Conservation (phyloP, 2,329 filamentous ascomycete species). For the Cordyceps farinosa region DNA sequence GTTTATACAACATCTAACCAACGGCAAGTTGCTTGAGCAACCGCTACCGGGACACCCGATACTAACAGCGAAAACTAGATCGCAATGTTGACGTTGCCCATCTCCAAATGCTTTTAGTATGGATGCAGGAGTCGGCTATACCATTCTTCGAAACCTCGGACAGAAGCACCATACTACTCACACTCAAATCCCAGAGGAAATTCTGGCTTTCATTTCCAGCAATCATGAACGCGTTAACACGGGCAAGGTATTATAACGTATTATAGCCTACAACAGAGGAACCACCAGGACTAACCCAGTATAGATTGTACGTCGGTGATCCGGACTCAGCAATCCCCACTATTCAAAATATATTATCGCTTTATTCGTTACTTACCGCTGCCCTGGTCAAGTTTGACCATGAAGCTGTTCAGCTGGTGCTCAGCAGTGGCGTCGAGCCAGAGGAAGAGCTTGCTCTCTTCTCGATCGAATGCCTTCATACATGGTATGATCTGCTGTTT, state of each 20-base stretch:
- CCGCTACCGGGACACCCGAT: neutral
- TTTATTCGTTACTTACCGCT: constrained; percentile 12
- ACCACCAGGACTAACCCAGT: neutral
- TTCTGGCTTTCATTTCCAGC: constrained; percentile 9
- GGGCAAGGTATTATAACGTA: neutral
- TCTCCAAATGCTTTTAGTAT: constrained; percentile 35
- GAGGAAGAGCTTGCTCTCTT: neutral
- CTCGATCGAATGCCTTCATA: neutral
- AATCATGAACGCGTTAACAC: neutral
- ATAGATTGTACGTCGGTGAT: neutral
- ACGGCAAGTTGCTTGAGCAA: constrained; percentile 24
- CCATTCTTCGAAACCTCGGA: constrained; percentile 40
- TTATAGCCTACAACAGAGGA: neutral
- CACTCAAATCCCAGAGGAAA: constrained; percentile 3
- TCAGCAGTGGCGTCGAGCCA: neutral
- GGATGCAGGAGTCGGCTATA: constrained; percentile 45
- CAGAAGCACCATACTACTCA: neutral
- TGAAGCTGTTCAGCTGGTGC: neutral
- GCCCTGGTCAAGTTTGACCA: constrained; percentile 4
- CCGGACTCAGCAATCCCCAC: neutral
- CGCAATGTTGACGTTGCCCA: neutral
- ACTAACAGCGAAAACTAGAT: neutral
- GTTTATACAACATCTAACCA: constrained; percentile 35
- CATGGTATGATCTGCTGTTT: constrained; percentile 5
- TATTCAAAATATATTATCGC: neutral